Conservation (phyloP, 1,284 basidiomycete species). For the Rhodofomes roseus region DNA sequence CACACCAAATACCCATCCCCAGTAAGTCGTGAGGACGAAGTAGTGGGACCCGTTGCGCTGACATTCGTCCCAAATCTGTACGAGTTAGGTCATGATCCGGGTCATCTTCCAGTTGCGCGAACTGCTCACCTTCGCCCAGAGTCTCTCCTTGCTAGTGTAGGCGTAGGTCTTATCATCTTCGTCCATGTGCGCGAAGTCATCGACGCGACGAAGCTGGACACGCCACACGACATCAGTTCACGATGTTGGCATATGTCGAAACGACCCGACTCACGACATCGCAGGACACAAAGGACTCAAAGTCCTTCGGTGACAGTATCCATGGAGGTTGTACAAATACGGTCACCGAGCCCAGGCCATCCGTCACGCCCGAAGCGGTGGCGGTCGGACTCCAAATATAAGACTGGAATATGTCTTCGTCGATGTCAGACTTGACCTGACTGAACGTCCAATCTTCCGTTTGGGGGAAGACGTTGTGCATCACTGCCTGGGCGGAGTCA, state of each 20-base stretch:
- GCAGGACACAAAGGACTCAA: conserved; percentile 49
- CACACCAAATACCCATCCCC: conserved; percentile 67
- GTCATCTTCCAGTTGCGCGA: neutral
- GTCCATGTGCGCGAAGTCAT: neutral
- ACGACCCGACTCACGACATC: conserved; percentile 36
- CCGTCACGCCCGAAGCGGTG: conserved; percentile 17
- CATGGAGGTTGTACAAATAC: conserved; percentile 66
- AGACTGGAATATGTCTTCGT: conserved; percentile 41
- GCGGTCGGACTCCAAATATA: conserved; percentile 44
- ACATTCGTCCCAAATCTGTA: conserved; percentile 66
- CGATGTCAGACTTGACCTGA: conserved; percentile 32
- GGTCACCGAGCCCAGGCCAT: conserved; percentile 34
- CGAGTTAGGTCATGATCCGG: neutral
- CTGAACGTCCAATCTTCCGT: conserved; percentile 35
- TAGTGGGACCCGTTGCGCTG: conserved; percentile 46
- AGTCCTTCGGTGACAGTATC: conserved; percentile 51
- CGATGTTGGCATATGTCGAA: neutral
- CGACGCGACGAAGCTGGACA: neutral
- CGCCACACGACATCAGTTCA: neutral
- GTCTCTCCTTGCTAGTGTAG: conserved; percentile 33
- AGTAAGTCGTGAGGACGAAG: conserved; percentile 68
- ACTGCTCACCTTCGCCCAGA: conserved; percentile 62
- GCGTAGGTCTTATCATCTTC: neutral
- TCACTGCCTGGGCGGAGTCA: conserved; percentile 46
- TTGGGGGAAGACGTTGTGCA: conserved; percentile 46